Percentiles rank a stretch among this genome's conserved stretches.
Conservation (phyloP, 1,284 basidiomycete species). For the Cutaneotrichosporon dermatis region DNA sequence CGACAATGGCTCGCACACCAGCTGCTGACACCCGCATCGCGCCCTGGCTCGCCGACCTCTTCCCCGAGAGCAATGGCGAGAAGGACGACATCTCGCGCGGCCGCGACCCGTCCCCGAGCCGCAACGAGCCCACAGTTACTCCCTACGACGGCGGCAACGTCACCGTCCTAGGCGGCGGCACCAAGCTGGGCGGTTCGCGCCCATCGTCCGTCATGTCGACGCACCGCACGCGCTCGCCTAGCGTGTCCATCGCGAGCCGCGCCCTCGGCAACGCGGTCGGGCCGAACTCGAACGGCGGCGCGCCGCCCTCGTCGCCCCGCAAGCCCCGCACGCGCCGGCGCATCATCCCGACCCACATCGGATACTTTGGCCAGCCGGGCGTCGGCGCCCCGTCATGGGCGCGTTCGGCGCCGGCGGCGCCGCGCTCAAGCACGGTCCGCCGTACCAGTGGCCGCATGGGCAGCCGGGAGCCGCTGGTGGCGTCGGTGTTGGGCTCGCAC, state of each 20-base stretch:
- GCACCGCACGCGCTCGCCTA: slow-evolving; percentile 42
- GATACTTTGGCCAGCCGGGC: slow-evolving; percentile 41
- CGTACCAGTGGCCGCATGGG: slow-evolving; percentile 9
- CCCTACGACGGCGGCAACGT: slow-evolving; percentile 51
- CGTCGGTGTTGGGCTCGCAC: slow-evolving; percentile 31
- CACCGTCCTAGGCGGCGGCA: slow-evolving; percentile 49
- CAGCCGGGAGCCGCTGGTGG: slow-evolving; percentile 13
- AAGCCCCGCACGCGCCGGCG: slow-evolving; percentile 40
- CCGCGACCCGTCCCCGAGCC: slow-evolving; percentile 22
- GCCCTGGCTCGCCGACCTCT: slow-evolving; percentile 38
- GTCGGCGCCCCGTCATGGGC: slow-evolving; percentile 41
- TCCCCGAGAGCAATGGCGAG: slow-evolving; percentile 19
- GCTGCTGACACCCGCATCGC: slow-evolving; percentile 39
- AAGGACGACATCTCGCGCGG: slow-evolving; percentile 12
- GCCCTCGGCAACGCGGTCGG: slow-evolving; percentile 38
- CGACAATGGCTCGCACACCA: slow-evolving; percentile 31
- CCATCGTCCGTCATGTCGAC: slow-evolving; percentile 23
- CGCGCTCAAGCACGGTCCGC: neutral
- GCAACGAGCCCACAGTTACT: slow-evolving; percentile 40
- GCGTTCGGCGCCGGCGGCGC: slow-evolving; percentile 22
- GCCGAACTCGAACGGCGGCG: slow-evolving; percentile 28
- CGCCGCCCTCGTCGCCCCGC: slow-evolving; percentile 13
- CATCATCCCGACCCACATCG: slow-evolving; percentile 47
- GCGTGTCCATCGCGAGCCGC: slow-evolving; percentile 39
- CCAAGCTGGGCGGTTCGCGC: slow-evolving; percentile 47